Evolutionary conservation across 2,329 filamentous ascomycete species (phyloP).

Genomic region (Fusarium sp.): DNA sequence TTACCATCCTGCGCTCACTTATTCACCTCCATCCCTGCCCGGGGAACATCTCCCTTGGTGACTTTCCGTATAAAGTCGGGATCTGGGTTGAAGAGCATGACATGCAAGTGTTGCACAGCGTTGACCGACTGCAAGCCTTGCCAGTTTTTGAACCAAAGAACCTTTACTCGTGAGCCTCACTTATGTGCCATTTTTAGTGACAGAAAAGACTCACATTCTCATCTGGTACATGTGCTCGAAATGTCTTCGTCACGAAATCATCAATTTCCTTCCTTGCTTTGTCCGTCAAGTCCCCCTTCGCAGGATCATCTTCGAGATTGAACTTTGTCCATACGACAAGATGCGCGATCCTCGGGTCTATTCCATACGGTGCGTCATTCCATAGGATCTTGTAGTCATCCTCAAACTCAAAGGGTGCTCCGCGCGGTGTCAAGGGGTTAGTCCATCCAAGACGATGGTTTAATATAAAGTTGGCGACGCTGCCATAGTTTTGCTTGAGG

Average conservation of each 20-base stretch:
- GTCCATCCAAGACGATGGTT: slow-evolving; percentile 77
- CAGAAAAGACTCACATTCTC: slow-evolving; percentile 60
- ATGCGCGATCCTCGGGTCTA: slow-evolving; percentile 82
- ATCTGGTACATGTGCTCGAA: slow-evolving; percentile 63
- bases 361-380: slow-evolving; percentile 96
- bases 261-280: slow-evolving; percentile 74
- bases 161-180: slow-evolving; percentile 39
- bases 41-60: slow-evolving; percentile 78
- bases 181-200: neutral
- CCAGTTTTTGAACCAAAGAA: slow-evolving; percentile 79
- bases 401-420: slow-evolving; percentile 55
- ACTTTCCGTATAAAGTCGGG: slow-evolving; percentile 74
- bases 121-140: slow-evolving; percentile 83
- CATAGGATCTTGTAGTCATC: slow-evolving; percentile 78
- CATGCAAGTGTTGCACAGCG: slow-evolving; percentile 92
- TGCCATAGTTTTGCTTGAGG: slow-evolving; percentile 76
- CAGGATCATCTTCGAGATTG: slow-evolving; percentile 73
- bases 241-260: slow-evolving; percentile 74
- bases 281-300: slow-evolving; percentile 74
- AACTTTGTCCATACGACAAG: slow-evolving; percentile 96
- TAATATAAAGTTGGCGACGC: slow-evolving; percentile 81
- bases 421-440: slow-evolving; percentile 50
- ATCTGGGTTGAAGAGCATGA: slow-evolving; percentile 87
- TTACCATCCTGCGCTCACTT: neutral
- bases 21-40: slow-evolving; percentile 58